Evolutionary conservation across 2,329 filamentous ascomycete species (phyloP).

Genomic region (Daldinia sp.): DNA sequence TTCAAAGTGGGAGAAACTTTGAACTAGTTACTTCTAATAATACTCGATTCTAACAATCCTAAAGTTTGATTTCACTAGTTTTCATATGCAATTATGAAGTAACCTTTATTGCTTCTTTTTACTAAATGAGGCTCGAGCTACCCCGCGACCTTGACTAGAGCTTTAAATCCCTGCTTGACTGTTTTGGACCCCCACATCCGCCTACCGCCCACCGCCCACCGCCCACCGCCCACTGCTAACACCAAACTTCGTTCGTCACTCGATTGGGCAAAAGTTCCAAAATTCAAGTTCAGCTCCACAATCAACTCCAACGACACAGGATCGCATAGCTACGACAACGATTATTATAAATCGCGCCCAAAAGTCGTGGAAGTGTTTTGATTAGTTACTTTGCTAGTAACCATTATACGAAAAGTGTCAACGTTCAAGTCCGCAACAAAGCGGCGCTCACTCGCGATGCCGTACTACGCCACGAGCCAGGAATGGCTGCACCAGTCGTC

Average conservation of each 20-base stretch:
- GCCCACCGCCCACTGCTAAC: not conserved
- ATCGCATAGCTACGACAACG: constrained; percentile 3
- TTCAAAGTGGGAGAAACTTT: not conserved
- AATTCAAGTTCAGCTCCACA: constrained; percentile 28
- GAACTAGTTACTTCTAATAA: not conserved
- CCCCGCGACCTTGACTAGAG: constrained; percentile 26
- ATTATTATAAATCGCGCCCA: not conserved
- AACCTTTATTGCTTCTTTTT: not conserved
- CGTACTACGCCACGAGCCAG: constrained; percentile 82
- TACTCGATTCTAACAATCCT: no score
- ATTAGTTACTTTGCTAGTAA: not conserved
- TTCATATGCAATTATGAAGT: constrained; percentile 6
- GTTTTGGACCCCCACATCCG: constrained; percentile 2
- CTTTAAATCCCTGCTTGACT: not conserved
- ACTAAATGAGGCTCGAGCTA: constrained; percentile 31
- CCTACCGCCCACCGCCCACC: no score
- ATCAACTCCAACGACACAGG: constrained; percentile 18
- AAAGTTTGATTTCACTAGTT: no score
- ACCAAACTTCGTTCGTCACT: constrained; percentile 31
- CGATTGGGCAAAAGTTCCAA: constrained; percentile 31
- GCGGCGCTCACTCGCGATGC: constrained; percentile 67
- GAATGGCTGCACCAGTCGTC: constrained; percentile 92
- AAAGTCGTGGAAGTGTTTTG: not conserved
- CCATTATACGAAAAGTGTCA: not conserved
- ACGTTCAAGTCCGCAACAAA: not conserved